Evolutionary conservation across 2,329 filamentous ascomycete species (phyloP).

Genomic region (Thielaviopsis musarum): DNA sequence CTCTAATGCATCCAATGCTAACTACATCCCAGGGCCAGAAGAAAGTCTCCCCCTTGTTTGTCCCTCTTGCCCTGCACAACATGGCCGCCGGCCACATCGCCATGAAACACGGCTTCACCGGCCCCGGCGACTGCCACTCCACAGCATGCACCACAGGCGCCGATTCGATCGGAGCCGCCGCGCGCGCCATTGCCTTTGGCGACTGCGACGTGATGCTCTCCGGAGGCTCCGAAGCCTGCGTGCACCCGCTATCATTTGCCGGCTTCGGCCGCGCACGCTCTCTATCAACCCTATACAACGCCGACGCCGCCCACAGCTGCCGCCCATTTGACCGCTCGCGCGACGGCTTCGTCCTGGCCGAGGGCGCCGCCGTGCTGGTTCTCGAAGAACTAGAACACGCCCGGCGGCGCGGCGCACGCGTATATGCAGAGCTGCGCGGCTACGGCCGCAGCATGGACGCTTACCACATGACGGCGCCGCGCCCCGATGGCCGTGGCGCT

Average conservation of each 20-base stretch:
- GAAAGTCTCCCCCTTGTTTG: conserved; percentile 85
- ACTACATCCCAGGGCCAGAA: conserved; percentile 56
- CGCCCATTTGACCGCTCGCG: conserved; percentile 72
- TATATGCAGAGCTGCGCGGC: conserved; percentile 78
- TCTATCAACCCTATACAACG: conserved; percentile 65
- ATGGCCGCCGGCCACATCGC: conserved; percentile 87
- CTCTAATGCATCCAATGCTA: background rate
- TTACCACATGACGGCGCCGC: conserved; percentile 82
- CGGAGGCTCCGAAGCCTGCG: conserved; percentile 88
- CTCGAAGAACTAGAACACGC: conserved; percentile 88
- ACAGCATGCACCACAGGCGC: conserved; percentile 95
- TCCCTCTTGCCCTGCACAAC: conserved; percentile 86
- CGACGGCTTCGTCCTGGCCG: conserved; percentile 78
- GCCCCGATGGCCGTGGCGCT: conserved; percentile 66
- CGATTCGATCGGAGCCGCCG: conserved; percentile 85
- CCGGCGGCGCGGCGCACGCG: conserved; percentile 54
- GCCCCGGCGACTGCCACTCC: conserved; percentile 81
- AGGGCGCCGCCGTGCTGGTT: conserved; percentile 76
- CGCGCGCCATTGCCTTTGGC: conserved; percentile 77
- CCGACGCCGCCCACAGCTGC: conserved; percentile 52
- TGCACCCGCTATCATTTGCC: conserved; percentile 82
- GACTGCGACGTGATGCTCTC: conserved; percentile 93
- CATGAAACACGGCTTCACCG: conserved; percentile 78
- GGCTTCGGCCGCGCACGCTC: conserved; percentile 83
- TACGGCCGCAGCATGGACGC: conserved; percentile 88